phyloP scores from a whole-genome alignment of 768 basidiomycete genomes.

The Mycena kentingensis region DNA sequence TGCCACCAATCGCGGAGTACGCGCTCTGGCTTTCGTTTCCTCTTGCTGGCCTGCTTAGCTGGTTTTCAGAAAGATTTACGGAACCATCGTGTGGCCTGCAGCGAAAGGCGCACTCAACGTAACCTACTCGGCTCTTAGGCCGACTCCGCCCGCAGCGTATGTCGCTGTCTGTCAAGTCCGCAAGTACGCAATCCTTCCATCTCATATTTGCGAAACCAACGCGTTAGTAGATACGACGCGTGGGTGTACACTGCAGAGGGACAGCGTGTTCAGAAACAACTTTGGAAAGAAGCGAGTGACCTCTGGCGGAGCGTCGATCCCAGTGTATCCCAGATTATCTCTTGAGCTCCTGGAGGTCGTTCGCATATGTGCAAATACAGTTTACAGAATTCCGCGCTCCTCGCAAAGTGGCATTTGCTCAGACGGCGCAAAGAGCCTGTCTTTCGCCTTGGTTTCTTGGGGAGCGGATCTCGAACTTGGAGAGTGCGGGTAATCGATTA shows the following conservation, averaged over 20 bases:
- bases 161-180: constrained; percentile 6
- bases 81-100: background rate
- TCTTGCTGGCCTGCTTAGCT: background rate
- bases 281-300: constrained; percentile 13
- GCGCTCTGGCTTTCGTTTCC: background rate
- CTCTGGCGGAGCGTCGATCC: too few relatives aligned
- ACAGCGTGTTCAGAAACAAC: constrained; percentile 2
- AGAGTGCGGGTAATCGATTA: background rate
- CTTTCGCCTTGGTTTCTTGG: background rate
- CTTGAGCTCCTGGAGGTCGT: too few relatives aligned
- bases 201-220: background rate
- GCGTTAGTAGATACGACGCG: background rate
- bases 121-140: background rate
- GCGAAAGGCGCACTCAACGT: constrained; percentile 9
- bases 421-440: constrained; percentile 12
- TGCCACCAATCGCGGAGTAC: background rate
- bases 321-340: too few relatives aligned
- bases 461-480: constrained; percentile 1
- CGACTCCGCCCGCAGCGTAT: constrained; percentile 9
- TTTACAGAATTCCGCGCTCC: constrained; percentile 9
- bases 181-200: background rate
- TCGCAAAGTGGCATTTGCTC: constrained; percentile 14
- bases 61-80: background rate
- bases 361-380: too few relatives aligned
- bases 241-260: constrained; percentile 10